Evolutionary conservation across 768 basidiomycete species (phyloP).

Genomic region (Saitozyma podzolica): DNA sequence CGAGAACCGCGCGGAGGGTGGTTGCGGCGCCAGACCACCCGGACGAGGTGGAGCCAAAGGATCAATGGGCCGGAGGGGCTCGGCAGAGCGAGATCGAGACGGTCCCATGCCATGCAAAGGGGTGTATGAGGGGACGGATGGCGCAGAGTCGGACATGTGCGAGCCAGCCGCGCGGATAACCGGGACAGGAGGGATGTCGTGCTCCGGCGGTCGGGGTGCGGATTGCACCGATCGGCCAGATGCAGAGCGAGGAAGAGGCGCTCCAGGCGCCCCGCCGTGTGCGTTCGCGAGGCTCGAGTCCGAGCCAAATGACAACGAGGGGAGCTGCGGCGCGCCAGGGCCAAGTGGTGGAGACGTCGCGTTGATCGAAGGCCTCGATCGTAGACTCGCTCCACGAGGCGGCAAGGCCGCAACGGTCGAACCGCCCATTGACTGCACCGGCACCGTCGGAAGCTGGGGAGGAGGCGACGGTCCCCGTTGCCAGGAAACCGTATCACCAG

Average conservation of each 20-base stretch:
- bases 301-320: constrained; percentile 15
- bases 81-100: constrained; percentile 51
- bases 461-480: constrained; percentile 27
- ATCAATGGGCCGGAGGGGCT: constrained; percentile 40
- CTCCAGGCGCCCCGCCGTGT: constrained; percentile 9
- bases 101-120: constrained; percentile 6
- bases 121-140: constrained; percentile 5
- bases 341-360: constrained; percentile 14
- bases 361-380: constrained; percentile 4
- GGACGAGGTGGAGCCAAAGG: constrained; percentile 16
- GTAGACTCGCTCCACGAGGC: constrained; percentile 42
- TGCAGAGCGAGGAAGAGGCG: constrained; percentile 34
- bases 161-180: constrained; percentile 27
- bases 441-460: constrained; percentile 8
- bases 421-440: constrained; percentile 11
- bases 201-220: constrained; percentile 18
- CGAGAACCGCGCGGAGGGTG: constrained; percentile 45
- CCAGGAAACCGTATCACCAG: constrained; percentile 35
- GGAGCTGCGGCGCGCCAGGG: constrained; percentile 13
- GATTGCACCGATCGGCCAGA: constrained; percentile 44
- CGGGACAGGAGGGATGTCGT: constrained; percentile 36
- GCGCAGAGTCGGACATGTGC: constrained; percentile 26
- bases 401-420: constrained; percentile 18
- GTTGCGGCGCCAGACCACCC: constrained; percentile 15
- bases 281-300: constrained; percentile 10